Base-by-base conservation (phyloP, 805 yeast genomes). In the Monosporozyma aerobia region DNA sequence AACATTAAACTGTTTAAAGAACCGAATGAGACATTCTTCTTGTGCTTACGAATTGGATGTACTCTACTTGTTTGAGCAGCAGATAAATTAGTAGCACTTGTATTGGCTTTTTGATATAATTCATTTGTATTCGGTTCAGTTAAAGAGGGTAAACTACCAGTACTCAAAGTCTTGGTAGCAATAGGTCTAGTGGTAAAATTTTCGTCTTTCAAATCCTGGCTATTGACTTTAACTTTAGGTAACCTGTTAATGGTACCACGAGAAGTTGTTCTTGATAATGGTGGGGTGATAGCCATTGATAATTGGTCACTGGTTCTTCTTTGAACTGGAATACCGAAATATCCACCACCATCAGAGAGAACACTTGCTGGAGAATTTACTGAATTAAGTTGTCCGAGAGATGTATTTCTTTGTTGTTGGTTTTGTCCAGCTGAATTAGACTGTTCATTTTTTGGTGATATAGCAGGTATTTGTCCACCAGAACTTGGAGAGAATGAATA, bases 1-100 rank as follows among this genome's bases (percentile, higher is more conserved):
- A 67, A 67, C 61, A 66, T 61, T 35, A 66, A 57, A 52, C 68
- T 65, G 51, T 67, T 67, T 53, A 67, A 53, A 1, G 71, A 67
- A 50, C 68, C 61, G 48, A 67, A 67, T 0, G 71, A 67, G 2
- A 66, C 70, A 44, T 63, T 66, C 49, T 67, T 67, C 50, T 63
- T 64, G 50, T 67, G 71, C 41, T 62, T 67, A 53, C 70, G 58
- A 3, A 62, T 53, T 9, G 67, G 62, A 44, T 64, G 68, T 4
- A 62, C 59, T 50, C 67, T 61, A 8, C 25, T 49, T 9, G 47
- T 51, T 23, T 43, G 45, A 19, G 49, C 23, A 5, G 59, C 43
- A 2, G 54, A 51, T 22, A 64, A 54, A 49, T 59, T 64, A 14
- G 53, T 56, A 11, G 63, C 59, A 52, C 67, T 64, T 16, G 58